These are phyloP conservation scores for Penicillium corylophilum DNA, from an alignment of 2,329 filamentous ascomycete genomes.

Conservation along the genomic window DNA sequence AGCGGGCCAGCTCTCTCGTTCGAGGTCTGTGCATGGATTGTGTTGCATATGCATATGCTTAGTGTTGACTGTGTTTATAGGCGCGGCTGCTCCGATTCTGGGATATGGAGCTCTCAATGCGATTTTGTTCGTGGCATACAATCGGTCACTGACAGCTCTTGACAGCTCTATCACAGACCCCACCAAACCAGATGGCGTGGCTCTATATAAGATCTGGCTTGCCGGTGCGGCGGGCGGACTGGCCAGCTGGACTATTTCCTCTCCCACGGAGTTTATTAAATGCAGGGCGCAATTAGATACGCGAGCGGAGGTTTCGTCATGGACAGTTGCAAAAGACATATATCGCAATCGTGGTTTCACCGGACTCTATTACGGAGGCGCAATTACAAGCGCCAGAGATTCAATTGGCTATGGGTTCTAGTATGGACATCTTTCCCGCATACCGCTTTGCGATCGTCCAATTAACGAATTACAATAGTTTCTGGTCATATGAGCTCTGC, in stretches of 20 bases:
- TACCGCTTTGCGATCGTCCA: background rate
- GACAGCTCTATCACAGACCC: conserved; percentile 44
- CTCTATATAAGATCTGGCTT: conserved; percentile 68
- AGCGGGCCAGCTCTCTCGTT: conserved; percentile 37
- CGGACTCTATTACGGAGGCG: conserved; percentile 79
- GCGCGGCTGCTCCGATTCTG: conserved; percentile 79
- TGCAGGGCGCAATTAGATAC: conserved; percentile 74
- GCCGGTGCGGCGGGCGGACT: conserved; percentile 81
- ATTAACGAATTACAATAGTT: conserved; percentile 48
- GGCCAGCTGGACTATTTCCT: conserved; percentile 80
- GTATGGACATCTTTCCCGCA: conserved; percentile 42
- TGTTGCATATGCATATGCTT: background rate
- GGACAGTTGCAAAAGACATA: conserved; percentile 63
- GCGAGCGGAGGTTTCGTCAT: conserved; percentile 55
- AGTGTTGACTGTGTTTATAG: conserved; percentile 40
- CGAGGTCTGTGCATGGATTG: conserved; percentile 32
- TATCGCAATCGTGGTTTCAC: conserved; percentile 58
- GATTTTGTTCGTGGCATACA: conserved; percentile 86
- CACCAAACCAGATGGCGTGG: conserved; percentile 44
- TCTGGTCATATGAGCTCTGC: conserved; percentile 83
- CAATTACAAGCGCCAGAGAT: conserved; percentile 78
- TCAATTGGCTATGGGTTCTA: conserved; percentile 96
- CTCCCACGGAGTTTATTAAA: conserved; percentile 88
- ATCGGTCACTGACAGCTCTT: conserved; percentile 70
- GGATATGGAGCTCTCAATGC: conserved; percentile 91